Evolutionary conservation across 2,329 filamentous ascomycete species (phyloP).

Genomic region (Fusarium devonianum): DNA sequence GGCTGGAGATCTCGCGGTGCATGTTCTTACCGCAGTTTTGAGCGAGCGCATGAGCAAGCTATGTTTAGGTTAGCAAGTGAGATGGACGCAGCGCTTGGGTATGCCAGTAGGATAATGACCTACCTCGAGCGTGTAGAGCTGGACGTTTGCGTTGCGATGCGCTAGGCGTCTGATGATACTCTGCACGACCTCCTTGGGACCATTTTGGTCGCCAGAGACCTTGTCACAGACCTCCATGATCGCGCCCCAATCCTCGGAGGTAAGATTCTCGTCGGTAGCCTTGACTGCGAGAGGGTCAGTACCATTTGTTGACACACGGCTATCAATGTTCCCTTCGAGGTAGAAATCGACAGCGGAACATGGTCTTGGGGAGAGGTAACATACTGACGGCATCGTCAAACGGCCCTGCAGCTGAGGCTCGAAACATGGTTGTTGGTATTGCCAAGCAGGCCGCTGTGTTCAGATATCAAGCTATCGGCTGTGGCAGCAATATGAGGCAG

Average conservation of each 20-base stretch:
- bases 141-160: constrained; percentile 94
- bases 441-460: constrained; percentile 20
- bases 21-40: constrained; percentile 89
- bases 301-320: background rate
- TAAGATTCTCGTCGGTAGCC: constrained; percentile 98
- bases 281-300: constrained; percentile 55
- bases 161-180: constrained; percentile 91
- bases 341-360: background rate
- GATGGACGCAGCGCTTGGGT: background rate
- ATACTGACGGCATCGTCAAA: constrained; percentile 68
- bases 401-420: constrained; percentile 63
- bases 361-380: constrained; percentile 36
- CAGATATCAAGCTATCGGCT: constrained; percentile 16
- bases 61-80: constrained; percentile 19
- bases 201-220: constrained; percentile 61
- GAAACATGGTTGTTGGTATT: constrained; percentile 59
- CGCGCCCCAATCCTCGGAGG: constrained; percentile 75
- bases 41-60: constrained; percentile 88
- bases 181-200: constrained; percentile 83
- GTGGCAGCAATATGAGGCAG: constrained; percentile 5
- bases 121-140: constrained; percentile 91
- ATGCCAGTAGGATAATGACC: constrained; percentile 26
- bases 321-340: background rate
- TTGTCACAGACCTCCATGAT: constrained; percentile 71
- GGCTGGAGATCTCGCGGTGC: constrained; percentile 88